Evolutionary conservation across 371 early-diverging fungal species (phyloP).

Genomic region (Mucor mucedo): DNA sequence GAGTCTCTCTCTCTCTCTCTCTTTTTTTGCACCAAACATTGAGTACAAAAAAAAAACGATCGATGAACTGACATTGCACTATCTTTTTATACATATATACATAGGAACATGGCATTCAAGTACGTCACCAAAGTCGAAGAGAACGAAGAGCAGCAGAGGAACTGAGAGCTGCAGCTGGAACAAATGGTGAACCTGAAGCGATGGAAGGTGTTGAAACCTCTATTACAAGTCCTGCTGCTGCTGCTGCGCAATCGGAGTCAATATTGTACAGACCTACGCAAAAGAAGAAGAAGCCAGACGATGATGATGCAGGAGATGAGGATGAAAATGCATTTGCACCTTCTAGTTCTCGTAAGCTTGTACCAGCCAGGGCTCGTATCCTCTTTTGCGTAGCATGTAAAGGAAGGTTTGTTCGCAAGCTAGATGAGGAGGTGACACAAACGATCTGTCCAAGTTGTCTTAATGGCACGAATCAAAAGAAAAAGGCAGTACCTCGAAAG

Average conservation of each 20-base stretch:
- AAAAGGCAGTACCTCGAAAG: constrained; percentile 27
- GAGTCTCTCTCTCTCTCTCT: constrained; percentile 1
- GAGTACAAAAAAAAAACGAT: no score
- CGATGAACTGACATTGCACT: neutral
- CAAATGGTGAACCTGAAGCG: neutral
- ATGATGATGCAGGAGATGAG: constrained; percentile 14
- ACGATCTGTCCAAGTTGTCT: constrained; percentile 60
- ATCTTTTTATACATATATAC: neutral
- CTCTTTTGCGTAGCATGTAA: constrained; percentile 69
- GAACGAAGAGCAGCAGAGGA: constrained; percentile 20
- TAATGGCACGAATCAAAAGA: constrained; percentile 26
- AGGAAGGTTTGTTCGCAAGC: constrained; percentile 54
- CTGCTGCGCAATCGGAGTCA: constrained; percentile 23
- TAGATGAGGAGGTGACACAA: constrained; percentile 26
- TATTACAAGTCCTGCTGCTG: constrained; percentile 18
- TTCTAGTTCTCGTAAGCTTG: constrained; percentile 26
- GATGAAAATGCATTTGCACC: constrained; percentile 44
- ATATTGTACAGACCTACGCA: neutral
- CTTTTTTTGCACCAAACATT: neutral
- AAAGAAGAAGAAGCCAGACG: constrained; percentile 38
- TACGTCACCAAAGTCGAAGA: constrained; percentile 50
- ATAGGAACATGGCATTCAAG: constrained; percentile 73
- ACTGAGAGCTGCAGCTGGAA: constrained; percentile 21
- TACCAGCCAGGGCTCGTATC: constrained; percentile 46
- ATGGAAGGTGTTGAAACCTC: constrained; percentile 3